Conservation (phyloP, 1,139 yeast species). For the Insectozyma bohioensis region DNA sequence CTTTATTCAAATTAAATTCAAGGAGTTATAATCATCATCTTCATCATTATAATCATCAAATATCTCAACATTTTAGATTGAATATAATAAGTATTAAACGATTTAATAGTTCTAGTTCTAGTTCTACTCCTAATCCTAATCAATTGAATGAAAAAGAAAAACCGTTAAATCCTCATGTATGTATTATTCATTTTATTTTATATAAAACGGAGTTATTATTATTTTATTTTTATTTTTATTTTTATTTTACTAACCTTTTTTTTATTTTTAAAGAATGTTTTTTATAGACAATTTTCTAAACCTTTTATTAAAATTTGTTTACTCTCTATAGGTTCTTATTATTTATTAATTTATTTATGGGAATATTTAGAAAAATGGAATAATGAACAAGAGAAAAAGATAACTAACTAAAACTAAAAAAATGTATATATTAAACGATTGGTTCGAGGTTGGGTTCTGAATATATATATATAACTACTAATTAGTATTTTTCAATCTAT, state of each 20-base stretch:
- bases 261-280: slow-evolving; percentile 14
- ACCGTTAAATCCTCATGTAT: slow-evolving; percentile 18
- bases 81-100: too few relatives aligned
- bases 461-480: too few relatives aligned
- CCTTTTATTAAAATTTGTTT: slow-evolving; percentile 20
- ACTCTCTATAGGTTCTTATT: slow-evolving; percentile 21
- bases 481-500: slow-evolving; percentile 35
- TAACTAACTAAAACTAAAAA: background rate
- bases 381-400: background rate
- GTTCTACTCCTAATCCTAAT: background rate
- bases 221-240: background rate
- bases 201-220: background rate
- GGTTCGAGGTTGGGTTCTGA: too few relatives aligned
- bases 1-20: too few relatives aligned
- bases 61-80: too few relatives aligned
- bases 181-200: slow-evolving; percentile 6
- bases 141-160: background rate
- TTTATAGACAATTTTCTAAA: slow-evolving; percentile 20
- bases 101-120: too few relatives aligned
- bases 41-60: too few relatives aligned
- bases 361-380: slow-evolving; percentile 12
- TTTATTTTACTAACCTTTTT: slow-evolving; percentile 1
- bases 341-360: slow-evolving; percentile 15
- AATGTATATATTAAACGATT: too few relatives aligned
- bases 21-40: too few relatives aligned